A percentile compares a stretch with the other conserved stretches of the same genome.
phyloP scores from a whole-genome alignment of 2,329 filamentous ascomycete species.

The Pestalotiopsis sp. region DNA sequence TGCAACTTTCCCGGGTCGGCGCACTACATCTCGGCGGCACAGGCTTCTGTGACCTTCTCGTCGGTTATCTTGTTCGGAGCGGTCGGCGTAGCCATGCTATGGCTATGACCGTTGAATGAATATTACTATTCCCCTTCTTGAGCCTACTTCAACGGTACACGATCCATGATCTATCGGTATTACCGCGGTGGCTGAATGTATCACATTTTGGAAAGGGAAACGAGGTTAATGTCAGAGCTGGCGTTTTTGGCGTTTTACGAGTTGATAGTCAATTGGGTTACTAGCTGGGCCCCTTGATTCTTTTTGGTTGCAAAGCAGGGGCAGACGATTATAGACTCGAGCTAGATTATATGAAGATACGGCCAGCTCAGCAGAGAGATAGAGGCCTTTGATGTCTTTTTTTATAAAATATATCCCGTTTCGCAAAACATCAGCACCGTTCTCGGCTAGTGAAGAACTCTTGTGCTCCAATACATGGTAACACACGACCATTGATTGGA shows the following conservation, averaged over 20 bases:
- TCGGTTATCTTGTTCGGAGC: not conserved
- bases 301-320: not conserved
- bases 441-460: not conserved
- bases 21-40: conserved; percentile 48
- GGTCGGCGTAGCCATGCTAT: not conserved
- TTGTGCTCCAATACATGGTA: too few species aligned
- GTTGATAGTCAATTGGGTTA: not conserved
- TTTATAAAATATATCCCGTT: not conserved
- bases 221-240: not conserved
- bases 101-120: not conserved
- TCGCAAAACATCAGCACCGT: not conserved
- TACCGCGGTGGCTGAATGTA: not conserved
- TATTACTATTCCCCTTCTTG: not conserved
- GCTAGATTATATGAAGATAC: not conserved
- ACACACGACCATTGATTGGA: too few species aligned
- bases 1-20: conserved; percentile 67
- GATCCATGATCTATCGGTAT: not conserved
- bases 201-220: not conserved
- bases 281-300: not conserved
- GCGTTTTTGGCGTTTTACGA: not conserved
- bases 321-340: not conserved
- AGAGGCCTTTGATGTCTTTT: not conserved
- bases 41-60: conserved; percentile 12
- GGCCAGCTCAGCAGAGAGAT: not conserved
- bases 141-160: not conserved